Base-by-base conservation (phyloP, 1,284 basidiomycete genomes). In the Ganoderma boninense region DNA sequence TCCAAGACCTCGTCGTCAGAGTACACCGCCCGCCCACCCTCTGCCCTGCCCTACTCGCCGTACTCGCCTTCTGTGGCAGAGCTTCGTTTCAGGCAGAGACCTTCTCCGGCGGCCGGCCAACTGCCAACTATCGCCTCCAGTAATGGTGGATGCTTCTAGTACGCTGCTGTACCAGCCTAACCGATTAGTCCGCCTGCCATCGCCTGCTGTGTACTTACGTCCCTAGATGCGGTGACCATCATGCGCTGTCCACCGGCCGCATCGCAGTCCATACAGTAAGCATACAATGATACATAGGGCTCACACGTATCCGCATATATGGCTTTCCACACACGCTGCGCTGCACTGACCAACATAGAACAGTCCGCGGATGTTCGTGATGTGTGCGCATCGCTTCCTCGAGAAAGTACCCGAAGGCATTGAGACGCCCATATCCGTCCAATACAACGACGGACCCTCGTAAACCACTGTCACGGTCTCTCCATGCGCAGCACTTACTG, bases 401-500 rank as follows among this genome's bases (percentile, higher is more conserved):
- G 23, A 52, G 49, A 52, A 52, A 26, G 20, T 4, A 23, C 13
- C 49, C 13, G 49, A 52, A 26, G n/a, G 49, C 49, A 14, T 52
- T n/a, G n/a, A 60, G 40, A 59, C n/a, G n/a, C 23, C 43, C 60
- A 62, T 60, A 20, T 60, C 57, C 57, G 57, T 40, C n/a, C n/a
- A 60, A 40, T 60, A n/a, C 20, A 60, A 60, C 35, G 10, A 14
- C 20, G 10, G 20, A 60, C 20, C 20, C n/a, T 43, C 40, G 6
- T 3, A 23, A 14, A n/a, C n/a, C n/a, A n/a, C n/a, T n/a, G n/a
- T n/a, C n/a, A n/a, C n/a, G n/a, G n/a, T n/a, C n/a, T n/a, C n/a
- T 38, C 20, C n/a, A 20, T 38, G 18, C n/a, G 13, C 14, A 1
- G 20, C 40, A 43, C 38, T 61, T 23, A 23, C 46, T 38, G 16